Evolutionary conservation across 495 filamentous ascomycete genomes (phyloP).

Genomic region (Apiosordaria backusii): DNA sequence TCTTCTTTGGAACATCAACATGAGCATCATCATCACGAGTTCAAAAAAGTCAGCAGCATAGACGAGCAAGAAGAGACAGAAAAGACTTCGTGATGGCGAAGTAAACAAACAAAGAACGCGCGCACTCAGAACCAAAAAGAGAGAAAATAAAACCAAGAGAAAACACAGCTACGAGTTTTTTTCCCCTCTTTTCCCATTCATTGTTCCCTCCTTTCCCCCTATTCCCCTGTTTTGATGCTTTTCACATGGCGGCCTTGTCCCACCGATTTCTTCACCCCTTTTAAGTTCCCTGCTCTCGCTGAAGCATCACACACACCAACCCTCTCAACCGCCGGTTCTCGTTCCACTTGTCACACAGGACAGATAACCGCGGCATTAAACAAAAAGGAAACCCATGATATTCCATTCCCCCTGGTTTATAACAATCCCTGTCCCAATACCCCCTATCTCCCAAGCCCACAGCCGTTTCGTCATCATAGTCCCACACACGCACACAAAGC

Average conservation of each 20-base stretch:
- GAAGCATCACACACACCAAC: neutral
- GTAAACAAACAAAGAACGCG: slow-evolving; percentile 12
- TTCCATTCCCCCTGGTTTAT: neutral
- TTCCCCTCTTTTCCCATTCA: slow-evolving; percentile 12
- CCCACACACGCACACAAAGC: neutral
- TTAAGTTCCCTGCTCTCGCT: no score
- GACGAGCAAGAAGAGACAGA: slow-evolving; percentile 60
- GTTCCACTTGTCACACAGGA: neutral
- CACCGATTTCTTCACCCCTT: neutral
- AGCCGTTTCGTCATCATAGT: neutral
- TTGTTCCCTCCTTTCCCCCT: neutral
- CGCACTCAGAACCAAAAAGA: slow-evolving; percentile 14
- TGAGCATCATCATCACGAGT: slow-evolving; percentile 35
- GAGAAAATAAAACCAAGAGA: slow-evolving; percentile 15
- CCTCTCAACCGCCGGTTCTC: neutral
- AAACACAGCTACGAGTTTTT: slow-evolving; percentile 15
- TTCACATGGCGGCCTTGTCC: neutral
- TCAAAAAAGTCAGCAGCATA: slow-evolving; percentile 48
- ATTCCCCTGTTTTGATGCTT: slow-evolving; percentile 5
- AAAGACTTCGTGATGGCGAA: slow-evolving; percentile 35
- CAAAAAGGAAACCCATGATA: neutral
- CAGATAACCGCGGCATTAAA: neutral
- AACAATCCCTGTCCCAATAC: neutral
- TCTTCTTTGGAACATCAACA: slow-evolving; percentile 12
- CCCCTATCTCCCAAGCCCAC: neutral